phyloP scores from a whole-genome alignment of 768 basidiomycete genomes.

The Phlegmacium glaucopus region DNA sequence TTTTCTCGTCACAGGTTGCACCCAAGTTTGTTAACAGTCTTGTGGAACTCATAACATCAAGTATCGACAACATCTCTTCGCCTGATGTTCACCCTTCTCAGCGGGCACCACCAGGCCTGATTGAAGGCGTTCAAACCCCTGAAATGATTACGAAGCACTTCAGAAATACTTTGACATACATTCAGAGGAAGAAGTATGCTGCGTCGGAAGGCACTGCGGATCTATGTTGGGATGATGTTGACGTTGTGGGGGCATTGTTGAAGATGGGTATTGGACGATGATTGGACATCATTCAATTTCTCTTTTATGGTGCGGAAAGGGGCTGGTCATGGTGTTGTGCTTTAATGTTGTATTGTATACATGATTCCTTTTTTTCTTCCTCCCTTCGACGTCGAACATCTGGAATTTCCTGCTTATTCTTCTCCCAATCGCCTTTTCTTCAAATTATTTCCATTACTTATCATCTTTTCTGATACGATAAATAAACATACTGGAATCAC shows the following conservation, averaged over 20 bases:
- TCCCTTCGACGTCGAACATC: too few species aligned
- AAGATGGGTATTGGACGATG: constrained; percentile 82
- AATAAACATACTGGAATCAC: too few species aligned
- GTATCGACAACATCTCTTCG: constrained; percentile 87
- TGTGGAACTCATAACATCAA: constrained; percentile 92
- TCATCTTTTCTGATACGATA: background rate
- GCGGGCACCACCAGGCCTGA: constrained; percentile 81
- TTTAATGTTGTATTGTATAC: constrained; percentile 1
- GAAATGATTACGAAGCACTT: constrained; percentile 96
- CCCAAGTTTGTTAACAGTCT: constrained; percentile 96
- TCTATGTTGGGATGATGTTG: constrained; percentile 81
- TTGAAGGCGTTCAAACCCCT: constrained; percentile 90
- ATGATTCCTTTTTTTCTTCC: background rate
- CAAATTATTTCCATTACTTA: background rate
- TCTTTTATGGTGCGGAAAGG: background rate
- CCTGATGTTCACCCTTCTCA: constrained; percentile 87
- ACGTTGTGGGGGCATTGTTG: constrained; percentile 80
- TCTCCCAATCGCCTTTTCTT: background rate
- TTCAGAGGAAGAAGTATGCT: constrained; percentile 69
- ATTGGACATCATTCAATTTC: constrained; percentile 8
- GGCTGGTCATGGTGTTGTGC: background rate
- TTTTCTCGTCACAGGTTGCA: constrained; percentile 56
- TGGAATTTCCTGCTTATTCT: background rate
- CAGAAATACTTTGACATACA: constrained; percentile 83
- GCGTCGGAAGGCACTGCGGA: constrained; percentile 37